Evolutionary conservation across 2,329 filamentous ascomycete genomes (phyloP), one percentile per base, ranked within the genome.

Genomic region (Epichloe scottii): DNA sequence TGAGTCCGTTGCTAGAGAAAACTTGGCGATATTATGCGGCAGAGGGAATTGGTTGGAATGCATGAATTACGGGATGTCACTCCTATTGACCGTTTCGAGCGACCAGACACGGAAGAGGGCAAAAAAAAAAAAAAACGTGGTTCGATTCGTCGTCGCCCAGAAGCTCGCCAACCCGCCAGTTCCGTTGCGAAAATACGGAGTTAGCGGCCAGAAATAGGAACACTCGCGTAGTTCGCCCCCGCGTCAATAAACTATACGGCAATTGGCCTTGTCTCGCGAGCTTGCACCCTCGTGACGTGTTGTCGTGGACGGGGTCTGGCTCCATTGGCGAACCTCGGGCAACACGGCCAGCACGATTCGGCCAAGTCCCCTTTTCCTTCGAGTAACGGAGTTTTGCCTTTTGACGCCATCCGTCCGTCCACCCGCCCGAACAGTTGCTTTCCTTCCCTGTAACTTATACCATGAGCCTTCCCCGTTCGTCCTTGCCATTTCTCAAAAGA

Each of bases 1-100:
- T n/a, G n/a, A n/a, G n/a, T n/a, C n/a, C n/a, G n/a, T n/a, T n/a
- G n/a, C n/a, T n/a, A n/a, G n/a, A n/a, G n/a, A n/a, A n/a, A n/a
- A n/a, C n/a, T n/a, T n/a, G n/a, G n/a, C n/a, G n/a, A n/a, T n/a
- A n/a, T n/a, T n/a, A n/a, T n/a, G n/a, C n/a, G n/a, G n/a, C n/a
- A n/a, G n/a, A n/a, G n/a, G n/a, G n/a, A n/a, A n/a, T n/a, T n/a
- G n/a, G n/a, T n/a, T n/a, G n/a, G n/a, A n/a, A n/a, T n/a, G n/a
- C n/a, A n/a, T n/a, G n/a, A n/a, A n/a, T n/a, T n/a, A n/a, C n/a
- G n/a, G n/a, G n/a, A n/a, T n/a, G n/a, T n/a, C n/a, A n/a, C n/a
- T n/a, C n/a, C n/a, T 15, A 40, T 40, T 48, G 46, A 40, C 46
- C 37, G 46, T n/a, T 48, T 41, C 19, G 37, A 33, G 46, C 46